Conservation (phyloP, 108 stramenopile species). For the Pseudonitzschia delicatissima region DNA sequence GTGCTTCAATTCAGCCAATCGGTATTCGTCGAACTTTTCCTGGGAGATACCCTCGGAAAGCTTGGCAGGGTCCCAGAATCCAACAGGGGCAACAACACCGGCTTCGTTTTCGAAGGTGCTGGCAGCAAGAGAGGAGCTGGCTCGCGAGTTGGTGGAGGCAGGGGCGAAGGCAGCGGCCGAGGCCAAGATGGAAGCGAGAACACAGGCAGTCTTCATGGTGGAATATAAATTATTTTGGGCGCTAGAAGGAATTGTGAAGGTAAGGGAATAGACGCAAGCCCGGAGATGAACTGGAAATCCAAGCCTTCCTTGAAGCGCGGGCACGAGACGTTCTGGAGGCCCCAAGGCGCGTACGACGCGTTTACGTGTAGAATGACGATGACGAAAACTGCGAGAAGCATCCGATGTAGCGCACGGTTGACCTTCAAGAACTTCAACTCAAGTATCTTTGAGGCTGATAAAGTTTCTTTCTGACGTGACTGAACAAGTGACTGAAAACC, state of each 20-base stretch:
- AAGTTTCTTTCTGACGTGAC: background rate
- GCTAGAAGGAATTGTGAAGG: background rate
- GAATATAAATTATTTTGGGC: background rate
- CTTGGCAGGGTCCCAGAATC: conserved; percentile 51
- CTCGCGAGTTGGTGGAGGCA: conserved; percentile 21
- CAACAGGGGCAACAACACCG: conserved; percentile 50
- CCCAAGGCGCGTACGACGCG: background rate
- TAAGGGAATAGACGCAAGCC: too few relatives aligned
- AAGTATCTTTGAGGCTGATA: conserved; percentile 10
- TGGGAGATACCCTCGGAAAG: background rate
- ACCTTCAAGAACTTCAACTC: background rate
- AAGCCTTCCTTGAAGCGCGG: background rate
- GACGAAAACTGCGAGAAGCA: background rate
- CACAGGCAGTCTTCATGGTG: conserved; percentile 50
- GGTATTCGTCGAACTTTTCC: background rate
- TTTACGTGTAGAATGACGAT: background rate
- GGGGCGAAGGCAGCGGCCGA: conserved; percentile 68
- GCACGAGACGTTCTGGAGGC: too few relatives aligned
- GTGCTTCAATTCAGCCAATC: conserved; percentile 57
- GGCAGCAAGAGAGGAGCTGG: conserved; percentile 36
- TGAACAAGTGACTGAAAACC: background rate
- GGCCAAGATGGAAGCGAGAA: conserved; percentile 58
- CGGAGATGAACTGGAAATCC: background rate
- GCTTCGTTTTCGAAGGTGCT: conserved; percentile 17
- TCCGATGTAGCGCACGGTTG: too few relatives aligned